Base-by-base conservation (phyloP, 179 eudicot genomes). In the Pouteria campechiana region DNA sequence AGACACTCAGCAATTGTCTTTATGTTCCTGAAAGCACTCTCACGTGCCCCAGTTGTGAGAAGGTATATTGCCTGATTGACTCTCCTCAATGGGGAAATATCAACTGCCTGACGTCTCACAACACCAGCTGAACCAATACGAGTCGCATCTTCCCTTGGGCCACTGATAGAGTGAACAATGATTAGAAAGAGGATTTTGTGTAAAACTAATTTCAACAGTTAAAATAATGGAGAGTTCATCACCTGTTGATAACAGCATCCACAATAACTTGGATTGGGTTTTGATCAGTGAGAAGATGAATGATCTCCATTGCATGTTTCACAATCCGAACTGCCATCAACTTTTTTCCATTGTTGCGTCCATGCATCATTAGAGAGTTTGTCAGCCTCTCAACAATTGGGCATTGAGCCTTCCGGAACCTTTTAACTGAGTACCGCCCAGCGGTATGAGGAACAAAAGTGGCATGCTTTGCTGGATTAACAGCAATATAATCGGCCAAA, bases 101-200 rank as follows among this genome's bases (percentile, higher is more conserved):
- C 97, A 46, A 88, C 97, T 16, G 94, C 97, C 21, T 83, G 97
- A 50, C 97, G 89, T 45, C 97, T 77, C 33, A 86, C 93, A 45
- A 86, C 96, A 66, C 96, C 96, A 57, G 90, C 96, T 2, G 96
- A 86, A 4, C 96, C 96, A 60, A 86, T 86, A 46, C 89, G 44
- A 31, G 96, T 86, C 0, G 96, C 96, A 67, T 86, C 93, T 72
- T 86, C 93, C 22, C 96, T 74, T 7, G 93, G 96, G 4, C 93
- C 96, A 70, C 95, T 81, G 45, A 41, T 8, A 21, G n/a, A n/a
- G n/a, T n/a, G n/a, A n/a, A n/a, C n/a, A n/a, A n/a, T n/a, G n/a
- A n/a, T n/a, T n/a, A n/a, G n/a, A n/a, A n/a, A n/a, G n/a, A n/a
- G n/a, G 10, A 11, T n/a, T 16, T 9, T 10, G 5, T 8, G 12